Evolutionary conservation across 176 grass and related monocot genomes (phyloP), one percentile per base, ranked within the genome.

Genomic region (Canna indica): DNA sequence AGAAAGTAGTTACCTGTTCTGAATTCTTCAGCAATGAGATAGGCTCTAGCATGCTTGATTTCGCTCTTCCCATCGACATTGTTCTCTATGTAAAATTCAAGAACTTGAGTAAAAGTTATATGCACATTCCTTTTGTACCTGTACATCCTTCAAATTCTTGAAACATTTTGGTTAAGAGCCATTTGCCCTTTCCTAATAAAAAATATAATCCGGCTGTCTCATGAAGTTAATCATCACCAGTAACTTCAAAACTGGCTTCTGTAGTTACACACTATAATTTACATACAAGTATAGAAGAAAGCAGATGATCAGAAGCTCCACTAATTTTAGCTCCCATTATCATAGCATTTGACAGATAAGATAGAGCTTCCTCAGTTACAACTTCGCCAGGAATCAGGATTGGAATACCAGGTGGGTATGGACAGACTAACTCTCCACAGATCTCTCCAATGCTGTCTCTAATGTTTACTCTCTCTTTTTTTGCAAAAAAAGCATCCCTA

Each of bases 391-490:
- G 93, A 61, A 91, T 75, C 50, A 96, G 79, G 35, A 91, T 70
- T 8, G 83, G 83, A 71, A 96, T 91, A 69, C 88, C 93, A 10
- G 88, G 88, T 65, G 93, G 93, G 52, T 96, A 91, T 2, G 88
- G 88, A 67, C 81, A 91, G 17, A 96, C 78, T 67, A 96, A 75
- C 73, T 96, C 93, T 44, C 93, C 93, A 72, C 86, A 89, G 36
- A 96, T 91, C 70, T 85, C n/a, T 12, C 83, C 86, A 64, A 91
- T 30, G 70, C 93, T 87, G 26, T 91, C 81, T 67, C 84, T 72
- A 53, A 79, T 77, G 67, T 26, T 16, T 47, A 87, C 75, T 71
- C 47, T 82, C 68, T 57, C 89, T 59, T 96, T 96, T 74, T 83
- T 85, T 59, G 79, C 70, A 79, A 91, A 91, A 73, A 96, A 91